Conservation (phyloP, 2,329 filamentous ascomycete genomes). For the Cladosporium sp. region DNA sequence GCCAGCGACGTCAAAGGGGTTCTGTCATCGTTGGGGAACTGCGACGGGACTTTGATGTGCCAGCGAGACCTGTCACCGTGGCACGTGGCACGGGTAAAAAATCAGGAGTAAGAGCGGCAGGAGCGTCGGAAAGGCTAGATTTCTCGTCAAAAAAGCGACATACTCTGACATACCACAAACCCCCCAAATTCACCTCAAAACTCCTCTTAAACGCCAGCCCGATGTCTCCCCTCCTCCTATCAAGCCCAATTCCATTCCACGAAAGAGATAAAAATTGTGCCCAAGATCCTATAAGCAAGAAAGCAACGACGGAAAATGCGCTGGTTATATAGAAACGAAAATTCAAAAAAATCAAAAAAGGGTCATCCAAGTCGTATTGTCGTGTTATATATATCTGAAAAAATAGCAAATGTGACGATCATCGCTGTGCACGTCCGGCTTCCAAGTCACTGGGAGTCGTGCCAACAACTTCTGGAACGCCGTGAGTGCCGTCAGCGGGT, state of each 20-base stretch:
- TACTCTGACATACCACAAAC: background rate
- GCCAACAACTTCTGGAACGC: constrained; percentile 26
- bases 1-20: too few species aligned
- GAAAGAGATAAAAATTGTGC: background rate
- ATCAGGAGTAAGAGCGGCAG: too few species aligned
- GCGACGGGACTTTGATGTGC: too few species aligned
- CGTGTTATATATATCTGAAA: constrained; percentile 9
- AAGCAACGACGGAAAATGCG: background rate
- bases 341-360: background rate
- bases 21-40: too few species aligned
- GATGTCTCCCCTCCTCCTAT: background rate
- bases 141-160: background rate
- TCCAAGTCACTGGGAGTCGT: constrained; percentile 33
- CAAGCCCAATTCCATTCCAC: background rate
- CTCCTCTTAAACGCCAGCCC: background rate
- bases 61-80: too few species aligned
- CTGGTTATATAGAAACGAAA: background rate
- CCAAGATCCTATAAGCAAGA: background rate
- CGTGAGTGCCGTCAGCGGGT: constrained; percentile 22
- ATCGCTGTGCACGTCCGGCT: constrained; percentile 28
- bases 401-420: background rate
- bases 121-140: too few species aligned
- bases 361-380: constrained; percentile 4
- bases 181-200: background rate
- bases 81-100: too few species aligned